Evolutionary conservation across 176 grass and related monocot genomes (phyloP), one percentile per base, ranked within the genome.

Genomic region (Avena atlantica): DNA sequence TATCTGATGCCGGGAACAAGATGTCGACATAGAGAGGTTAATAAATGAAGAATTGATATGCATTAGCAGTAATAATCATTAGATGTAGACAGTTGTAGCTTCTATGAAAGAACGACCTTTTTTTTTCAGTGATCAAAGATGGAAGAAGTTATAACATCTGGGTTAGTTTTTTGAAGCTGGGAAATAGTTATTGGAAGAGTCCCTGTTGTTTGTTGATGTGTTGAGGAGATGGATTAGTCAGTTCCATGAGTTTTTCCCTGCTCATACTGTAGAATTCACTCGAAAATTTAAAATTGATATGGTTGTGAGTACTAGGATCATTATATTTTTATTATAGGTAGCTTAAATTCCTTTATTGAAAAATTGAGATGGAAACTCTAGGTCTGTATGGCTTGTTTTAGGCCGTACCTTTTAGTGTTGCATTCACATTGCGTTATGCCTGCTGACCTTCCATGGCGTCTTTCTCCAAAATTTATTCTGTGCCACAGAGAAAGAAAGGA

Each of bases 401-500:
- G 27, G 10, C 70, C 55, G 17, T 63, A 23, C 3, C 16, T 63
- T 73, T 65, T 17, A 20, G 48, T 71, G 4, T 23, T 2, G 13
- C 19, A 4, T 78, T 65, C 47, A 31, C 14, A 78, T 31, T 42
- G 12, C 13, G 15, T 78, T 48, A 17, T 70, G 19, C 78, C 29
- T 78, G 71, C 51, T 77, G 66, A 29, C 51, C 77, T 74, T 81
- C 12, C 16, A 24, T 78, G 17, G 1, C 40, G 37, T 1, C 44
- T 63, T 81, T 47, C 47, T 79, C 76, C 25, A 34, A 34, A 76
- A 10, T 34, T 31, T 29, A 2, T 34, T 56, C 16, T 34, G 4
- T 77, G 14, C 65, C 84, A 66, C 90, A 98, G 96, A 94, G 81
- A 92, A 89, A 81, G 88, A 82, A 81, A 93, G 89, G 84, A 94